Percentiles rank a stretch among this genome's conserved stretches.
Evolutionary conservation across 495 filamentous ascomycete genomes (phyloP).

Genomic region (Penicillium argentinense): DNA sequence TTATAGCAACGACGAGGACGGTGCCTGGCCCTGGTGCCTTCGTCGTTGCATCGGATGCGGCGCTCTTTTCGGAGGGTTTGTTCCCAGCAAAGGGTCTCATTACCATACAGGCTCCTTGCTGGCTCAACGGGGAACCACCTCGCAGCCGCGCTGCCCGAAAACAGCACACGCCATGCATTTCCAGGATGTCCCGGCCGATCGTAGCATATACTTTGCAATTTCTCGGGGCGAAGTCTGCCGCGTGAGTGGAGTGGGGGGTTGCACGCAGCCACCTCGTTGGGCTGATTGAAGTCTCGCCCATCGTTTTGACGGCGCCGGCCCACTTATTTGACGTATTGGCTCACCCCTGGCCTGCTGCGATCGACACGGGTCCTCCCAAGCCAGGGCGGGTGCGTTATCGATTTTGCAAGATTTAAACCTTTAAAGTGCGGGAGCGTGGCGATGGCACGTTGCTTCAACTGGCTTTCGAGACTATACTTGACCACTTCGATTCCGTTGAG

Average conservation of each 20-base stretch:
- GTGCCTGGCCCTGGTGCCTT: background rate
- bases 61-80: constrained; percentile 1
- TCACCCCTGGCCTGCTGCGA: constrained; percentile 8
- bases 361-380: constrained; percentile 20
- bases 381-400: no score
- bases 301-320: constrained; percentile 1
- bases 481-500: no score
- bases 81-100: background rate
- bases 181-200: background rate
- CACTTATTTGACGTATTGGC: constrained; percentile 14
- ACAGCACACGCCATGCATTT: background rate
- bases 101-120: background rate
- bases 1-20: background rate
- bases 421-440: background rate
- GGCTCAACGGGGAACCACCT: background rate
- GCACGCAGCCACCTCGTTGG: constrained; percentile 1
- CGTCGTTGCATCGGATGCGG: constrained; percentile 1
- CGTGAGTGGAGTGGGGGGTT: background rate
- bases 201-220: background rate
- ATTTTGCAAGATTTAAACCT: no score
- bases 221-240: background rate
- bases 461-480: no score
- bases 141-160: background rate
- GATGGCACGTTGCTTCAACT: no score
- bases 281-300: constrained; percentile 9